Evolutionary conservation across 2,329 filamentous ascomycete species (phyloP).

Genomic region (Sclerotinia borealis): DNA sequence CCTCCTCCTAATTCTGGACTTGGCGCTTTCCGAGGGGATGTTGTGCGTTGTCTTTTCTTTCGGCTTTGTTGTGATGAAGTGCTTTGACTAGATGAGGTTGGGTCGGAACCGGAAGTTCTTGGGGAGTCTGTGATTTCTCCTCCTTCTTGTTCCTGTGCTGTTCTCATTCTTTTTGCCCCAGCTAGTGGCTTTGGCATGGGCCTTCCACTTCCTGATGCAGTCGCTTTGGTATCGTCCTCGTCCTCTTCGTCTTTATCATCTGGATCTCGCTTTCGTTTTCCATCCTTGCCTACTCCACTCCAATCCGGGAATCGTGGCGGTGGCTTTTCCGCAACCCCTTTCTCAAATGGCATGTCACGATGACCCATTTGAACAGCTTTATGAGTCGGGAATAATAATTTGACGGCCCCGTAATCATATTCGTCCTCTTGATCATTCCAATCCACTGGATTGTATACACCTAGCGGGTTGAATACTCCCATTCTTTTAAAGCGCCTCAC

Average conservation of each 20-base stretch:
- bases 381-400: not conserved
- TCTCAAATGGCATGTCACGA: not conserved
- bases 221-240: not conserved
- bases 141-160: not conserved
- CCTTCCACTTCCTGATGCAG: too few relatives aligned
- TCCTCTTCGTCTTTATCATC: not conserved
- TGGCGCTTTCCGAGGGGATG: not conserved
- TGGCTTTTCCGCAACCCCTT: not conserved
- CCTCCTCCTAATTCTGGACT: too few relatives aligned
- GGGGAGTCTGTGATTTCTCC: not conserved
- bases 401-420: not conserved
- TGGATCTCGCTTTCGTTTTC: not conserved
- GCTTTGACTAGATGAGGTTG: too few relatives aligned
- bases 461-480: not conserved
- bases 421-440: not conserved
- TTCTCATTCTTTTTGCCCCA: not conserved
- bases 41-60: not conserved
- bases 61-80: too few relatives aligned
- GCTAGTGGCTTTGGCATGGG: not conserved
- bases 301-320: not conserved
- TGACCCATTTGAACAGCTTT: not conserved
- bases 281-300: not conserved
- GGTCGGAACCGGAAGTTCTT: not conserved
- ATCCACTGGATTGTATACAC: not conserved
- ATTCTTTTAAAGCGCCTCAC: rapidly evolving